Evolutionary conservation across 768 basidiomycete species (phyloP).

Genomic region (Podaxis sp.): DNA sequence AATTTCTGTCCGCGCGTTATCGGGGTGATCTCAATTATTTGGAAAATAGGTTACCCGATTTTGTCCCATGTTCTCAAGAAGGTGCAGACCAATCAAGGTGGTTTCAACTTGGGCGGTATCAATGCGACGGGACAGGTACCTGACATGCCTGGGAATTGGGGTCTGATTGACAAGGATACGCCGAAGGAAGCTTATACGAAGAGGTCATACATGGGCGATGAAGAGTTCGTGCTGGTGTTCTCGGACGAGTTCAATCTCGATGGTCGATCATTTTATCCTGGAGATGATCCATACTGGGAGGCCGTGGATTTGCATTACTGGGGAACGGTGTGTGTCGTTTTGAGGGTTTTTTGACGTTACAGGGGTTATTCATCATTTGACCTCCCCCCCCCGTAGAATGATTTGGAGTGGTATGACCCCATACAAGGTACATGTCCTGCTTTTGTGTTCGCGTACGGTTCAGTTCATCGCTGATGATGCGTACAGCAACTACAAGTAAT

Average conservation of each 20-base stretch:
- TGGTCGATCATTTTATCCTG: conserved; percentile 70
- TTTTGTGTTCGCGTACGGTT: background rate
- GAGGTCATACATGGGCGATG: conserved; percentile 51
- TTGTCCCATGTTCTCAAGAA: conserved; percentile 42
- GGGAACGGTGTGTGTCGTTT: conserved; percentile 33
- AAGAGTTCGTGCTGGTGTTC: conserved; percentile 61
- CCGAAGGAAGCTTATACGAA: conserved; percentile 56
- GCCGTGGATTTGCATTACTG: conserved; percentile 87
- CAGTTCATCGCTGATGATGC: conserved; percentile 1
- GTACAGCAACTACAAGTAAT: conserved; percentile 70
- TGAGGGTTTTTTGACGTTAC: background rate
- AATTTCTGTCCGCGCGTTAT: background rate
- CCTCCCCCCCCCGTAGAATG: conserved; percentile 56
- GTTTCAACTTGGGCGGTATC: conserved; percentile 74
- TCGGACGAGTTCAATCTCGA: conserved; percentile 79
- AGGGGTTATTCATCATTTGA: conserved; percentile 20
- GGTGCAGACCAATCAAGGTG: conserved; percentile 46
- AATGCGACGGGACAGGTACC: conserved; percentile 76
- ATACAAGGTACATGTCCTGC: conserved; percentile 38
- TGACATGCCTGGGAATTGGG: conserved; percentile 54
- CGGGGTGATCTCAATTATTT: background rate
- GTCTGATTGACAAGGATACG: conserved; percentile 77
- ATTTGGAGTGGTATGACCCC: conserved; percentile 86
- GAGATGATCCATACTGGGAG: conserved; percentile 87
- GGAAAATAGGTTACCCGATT: conserved; percentile 48